phyloP scores from a whole-genome alignment of 257 asterid species.

The Primulina tabacum region DNA sequence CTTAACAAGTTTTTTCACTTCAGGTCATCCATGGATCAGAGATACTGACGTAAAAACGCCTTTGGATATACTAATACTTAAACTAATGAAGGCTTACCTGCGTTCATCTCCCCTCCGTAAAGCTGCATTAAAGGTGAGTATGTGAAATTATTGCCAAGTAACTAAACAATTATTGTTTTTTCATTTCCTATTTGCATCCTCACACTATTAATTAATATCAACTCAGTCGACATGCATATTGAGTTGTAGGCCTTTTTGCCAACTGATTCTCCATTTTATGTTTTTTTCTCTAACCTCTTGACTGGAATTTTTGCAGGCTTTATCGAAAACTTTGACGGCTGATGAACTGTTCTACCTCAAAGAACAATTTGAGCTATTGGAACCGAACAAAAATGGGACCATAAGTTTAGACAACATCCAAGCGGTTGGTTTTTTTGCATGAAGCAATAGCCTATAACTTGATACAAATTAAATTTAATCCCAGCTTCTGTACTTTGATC shows the following conservation, averaged over 20 bases:
- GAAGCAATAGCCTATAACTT: not conserved
- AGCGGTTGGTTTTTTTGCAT: constrained; percentile 42
- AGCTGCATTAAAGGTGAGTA: constrained; percentile 82
- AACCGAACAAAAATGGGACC: constrained; percentile 69
- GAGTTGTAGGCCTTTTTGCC: not conserved
- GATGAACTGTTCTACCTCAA: constrained; percentile 70
- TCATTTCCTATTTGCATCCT: not conserved
- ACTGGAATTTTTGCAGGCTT: constrained; percentile 46
- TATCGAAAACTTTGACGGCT: constrained; percentile 66
- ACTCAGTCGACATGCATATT: not conserved
- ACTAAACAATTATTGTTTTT: not conserved
- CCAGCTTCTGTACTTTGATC: constrained; percentile 26
- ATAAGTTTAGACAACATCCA: constrained; percentile 63
- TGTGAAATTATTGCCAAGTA: constrained; percentile 5
- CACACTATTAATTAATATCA: not conserved
- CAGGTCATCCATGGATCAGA: constrained; percentile 97
- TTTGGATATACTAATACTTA: constrained; percentile 70
- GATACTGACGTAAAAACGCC: constrained; percentile 58
- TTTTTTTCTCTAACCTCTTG: not conserved
- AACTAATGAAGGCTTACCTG: constrained; percentile 87
- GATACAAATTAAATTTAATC: constrained; percentile 18
- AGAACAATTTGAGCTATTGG: constrained; percentile 64
- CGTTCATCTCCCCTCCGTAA: constrained; percentile 90
- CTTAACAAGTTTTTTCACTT: constrained; percentile 23
- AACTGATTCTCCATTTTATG: not conserved